These are phyloP conservation scores for Acarospora socialis DNA, from an alignment of 2,329 filamentous ascomycete species.

Conservation along the genomic window DNA sequence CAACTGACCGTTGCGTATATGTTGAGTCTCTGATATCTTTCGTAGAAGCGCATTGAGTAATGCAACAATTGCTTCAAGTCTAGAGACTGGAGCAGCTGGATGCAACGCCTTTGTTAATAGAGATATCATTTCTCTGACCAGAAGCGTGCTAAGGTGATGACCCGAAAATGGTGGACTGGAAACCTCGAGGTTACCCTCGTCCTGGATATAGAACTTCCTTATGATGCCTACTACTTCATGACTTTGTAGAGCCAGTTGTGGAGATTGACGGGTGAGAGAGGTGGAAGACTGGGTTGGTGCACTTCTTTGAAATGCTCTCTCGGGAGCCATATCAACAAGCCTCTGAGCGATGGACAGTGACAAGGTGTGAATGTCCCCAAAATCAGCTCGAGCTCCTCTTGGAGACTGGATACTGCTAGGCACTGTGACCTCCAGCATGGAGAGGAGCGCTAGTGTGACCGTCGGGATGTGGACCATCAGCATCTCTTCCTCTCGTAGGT, in stretches of 20 bases:
- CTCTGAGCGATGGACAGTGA: constrained; percentile 43
- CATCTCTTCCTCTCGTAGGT: constrained; percentile 94
- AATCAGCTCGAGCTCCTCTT: constrained; percentile 20
- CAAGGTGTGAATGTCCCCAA: constrained; percentile 20
- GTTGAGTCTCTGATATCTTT: constrained; percentile 3
- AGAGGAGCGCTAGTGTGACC: constrained; percentile 49
- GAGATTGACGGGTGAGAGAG: constrained; percentile 2
- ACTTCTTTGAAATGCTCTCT: constrained; percentile 41
- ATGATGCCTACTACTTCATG: constrained; percentile 45
- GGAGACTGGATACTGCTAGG: constrained; percentile 13
- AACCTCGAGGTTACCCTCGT: constrained; percentile 55
- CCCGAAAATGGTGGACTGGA: constrained; percentile 45
- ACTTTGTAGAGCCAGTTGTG: constrained; percentile 11
- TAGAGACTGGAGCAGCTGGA: too few relatives aligned
- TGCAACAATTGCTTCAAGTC: too few relatives aligned
- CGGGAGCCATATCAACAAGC: constrained; percentile 50
- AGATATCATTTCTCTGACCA: constrained; percentile 45
- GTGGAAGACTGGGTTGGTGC: constrained; percentile 12
- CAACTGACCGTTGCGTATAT: too few relatives aligned
- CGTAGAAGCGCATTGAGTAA: not conserved
- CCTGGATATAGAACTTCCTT: constrained; percentile 51
- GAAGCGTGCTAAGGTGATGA: constrained; percentile 43
- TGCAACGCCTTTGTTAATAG: constrained; percentile 22
- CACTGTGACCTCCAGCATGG: constrained; percentile 26
- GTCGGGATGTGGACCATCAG: constrained; percentile 70